Evolutionary conservation across 371 early-diverging fungal species (phyloP).

Genomic region (Saksenaea oblongispora): DNA sequence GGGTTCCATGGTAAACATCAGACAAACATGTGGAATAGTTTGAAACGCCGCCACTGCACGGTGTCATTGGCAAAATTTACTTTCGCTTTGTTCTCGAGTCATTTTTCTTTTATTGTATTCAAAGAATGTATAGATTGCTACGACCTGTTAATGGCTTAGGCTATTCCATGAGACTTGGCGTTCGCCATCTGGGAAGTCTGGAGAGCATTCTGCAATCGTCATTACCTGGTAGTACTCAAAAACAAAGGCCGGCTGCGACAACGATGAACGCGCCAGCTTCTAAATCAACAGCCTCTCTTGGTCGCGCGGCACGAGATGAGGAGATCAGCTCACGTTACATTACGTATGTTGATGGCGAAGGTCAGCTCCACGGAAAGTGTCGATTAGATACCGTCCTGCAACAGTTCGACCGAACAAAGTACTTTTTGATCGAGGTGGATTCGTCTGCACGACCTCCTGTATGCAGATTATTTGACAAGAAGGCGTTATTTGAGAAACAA

Average conservation of each 20-base stretch:
- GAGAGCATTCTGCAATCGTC: neutral
- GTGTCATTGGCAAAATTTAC: neutral
- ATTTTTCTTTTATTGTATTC: neutral
- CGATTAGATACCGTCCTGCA: conserved; percentile 33
- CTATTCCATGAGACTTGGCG: neutral
- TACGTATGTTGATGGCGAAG: conserved; percentile 49
- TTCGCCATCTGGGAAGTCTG: neutral
- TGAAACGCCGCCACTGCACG: too few species aligned
- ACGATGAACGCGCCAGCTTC: conserved; percentile 2
- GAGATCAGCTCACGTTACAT: conserved; percentile 55
- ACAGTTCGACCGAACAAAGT: conserved; percentile 47
- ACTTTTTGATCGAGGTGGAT: conserved; percentile 57
- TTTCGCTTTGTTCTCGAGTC: neutral
- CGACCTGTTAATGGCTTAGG: neutral
- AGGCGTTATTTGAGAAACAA: conserved; percentile 51
- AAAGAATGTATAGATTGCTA: neutral
- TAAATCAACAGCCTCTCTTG: conserved; percentile 9
- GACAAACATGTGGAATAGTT: too few species aligned
- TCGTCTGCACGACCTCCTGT: conserved; percentile 49
- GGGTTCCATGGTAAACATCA: too few species aligned
- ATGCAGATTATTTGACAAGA: conserved; percentile 59
- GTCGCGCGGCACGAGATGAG: conserved; percentile 55
- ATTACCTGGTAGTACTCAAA: neutral
- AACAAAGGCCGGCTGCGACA: conserved; percentile 4
- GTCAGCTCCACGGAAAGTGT: conserved; percentile 38